Base-by-base conservation (phyloP, 2,329 filamentous ascomycete genomes). In the Colletotrichum chlorophyti region DNA sequence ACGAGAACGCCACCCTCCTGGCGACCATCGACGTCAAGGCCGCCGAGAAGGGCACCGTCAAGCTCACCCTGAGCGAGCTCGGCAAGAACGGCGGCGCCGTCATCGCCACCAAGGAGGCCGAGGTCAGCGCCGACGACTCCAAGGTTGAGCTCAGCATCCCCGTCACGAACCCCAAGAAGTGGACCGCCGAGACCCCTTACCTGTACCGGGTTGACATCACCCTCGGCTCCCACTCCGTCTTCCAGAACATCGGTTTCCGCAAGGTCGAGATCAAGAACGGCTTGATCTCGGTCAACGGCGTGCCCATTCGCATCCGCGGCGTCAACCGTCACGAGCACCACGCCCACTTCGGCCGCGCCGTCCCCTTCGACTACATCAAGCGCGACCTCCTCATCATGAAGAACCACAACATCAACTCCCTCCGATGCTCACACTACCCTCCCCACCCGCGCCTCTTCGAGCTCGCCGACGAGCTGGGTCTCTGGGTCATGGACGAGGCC, bases 311-410 rank as follows among this genome's bases (percentile, higher is more conserved):
- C 3, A 78, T 91, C 62, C 80, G 83, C 24, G 88, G 88, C 14
- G 83, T 85, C 14, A 91, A 91, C 68, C 76, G 88, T 14, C 89
- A 91, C 65, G 89, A 91, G 55, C 88, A 91, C 65, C 87, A 91
- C 65, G 86, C 86, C 0, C 72, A 74, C 21, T 80, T 80, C 24
- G 88, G 88, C 3, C 83, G 88, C 0, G 80, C 86, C 1, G 85
- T 90, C 0, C 86, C 87, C 0, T 70, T 83, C 6, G 83, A 87
- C 2, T 88, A 83, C 54, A 82, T 89, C 66, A 80, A 81, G 61
- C 71, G 76, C 12, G 88, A 91, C 63, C 74, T 91, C 2, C 65
- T 87, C 2, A 74, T 86, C 4, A 91, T 91, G 87, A 91, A 91
- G 70, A 76, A 73, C 6, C 82, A 89, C 74, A 91, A 91, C 65